These are phyloP conservation scores for Cicer arietinum DNA, from an alignment of 306 rosid species.

Conservation along the genomic window DNA sequence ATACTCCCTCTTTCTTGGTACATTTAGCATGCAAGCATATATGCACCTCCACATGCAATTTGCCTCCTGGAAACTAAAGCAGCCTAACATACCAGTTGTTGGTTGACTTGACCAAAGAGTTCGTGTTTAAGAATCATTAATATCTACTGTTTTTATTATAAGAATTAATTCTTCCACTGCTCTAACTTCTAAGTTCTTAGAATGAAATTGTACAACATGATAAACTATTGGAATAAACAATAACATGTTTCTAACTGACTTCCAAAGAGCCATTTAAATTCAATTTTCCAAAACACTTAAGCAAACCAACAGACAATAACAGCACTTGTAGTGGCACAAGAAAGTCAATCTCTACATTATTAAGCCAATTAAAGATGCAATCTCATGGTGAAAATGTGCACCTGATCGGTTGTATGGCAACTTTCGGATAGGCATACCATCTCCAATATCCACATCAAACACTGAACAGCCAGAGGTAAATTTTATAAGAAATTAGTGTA, in stretches of 20 bases:
- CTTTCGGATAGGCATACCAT: constrained; percentile 90
- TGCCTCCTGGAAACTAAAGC: constrained; percentile 27
- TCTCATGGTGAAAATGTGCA: constrained; percentile 42
- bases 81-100: constrained; percentile 12
- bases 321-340: constrained; percentile 33
- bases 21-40: background rate
- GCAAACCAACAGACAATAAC: constrained; percentile 28
- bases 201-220: constrained; percentile 8
- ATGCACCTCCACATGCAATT: background rate
- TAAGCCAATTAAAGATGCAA: constrained; percentile 11
- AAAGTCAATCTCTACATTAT: constrained; percentile 23
- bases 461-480: constrained; percentile 57
- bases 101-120: constrained; percentile 13
- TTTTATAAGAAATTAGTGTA: constrained; percentile 27
- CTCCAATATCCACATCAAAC: constrained; percentile 96
- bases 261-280: constrained; percentile 22
- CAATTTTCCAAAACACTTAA: constrained; percentile 2
- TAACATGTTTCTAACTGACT: constrained; percentile 22
- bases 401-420: constrained; percentile 93
- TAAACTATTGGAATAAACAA: constrained; percentile 33
- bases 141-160: constrained; percentile 4
- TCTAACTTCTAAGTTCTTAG: constrained; percentile 11
- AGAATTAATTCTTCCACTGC: constrained; percentile 13
- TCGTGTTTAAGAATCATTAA: constrained; percentile 15
- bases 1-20: constrained; percentile 1